Percentiles rank a stretch among this genome's conserved stretches.
phyloP scores from a whole-genome alignment of 352 stramenopile species.

The Pythium apleroticum region DNA sequence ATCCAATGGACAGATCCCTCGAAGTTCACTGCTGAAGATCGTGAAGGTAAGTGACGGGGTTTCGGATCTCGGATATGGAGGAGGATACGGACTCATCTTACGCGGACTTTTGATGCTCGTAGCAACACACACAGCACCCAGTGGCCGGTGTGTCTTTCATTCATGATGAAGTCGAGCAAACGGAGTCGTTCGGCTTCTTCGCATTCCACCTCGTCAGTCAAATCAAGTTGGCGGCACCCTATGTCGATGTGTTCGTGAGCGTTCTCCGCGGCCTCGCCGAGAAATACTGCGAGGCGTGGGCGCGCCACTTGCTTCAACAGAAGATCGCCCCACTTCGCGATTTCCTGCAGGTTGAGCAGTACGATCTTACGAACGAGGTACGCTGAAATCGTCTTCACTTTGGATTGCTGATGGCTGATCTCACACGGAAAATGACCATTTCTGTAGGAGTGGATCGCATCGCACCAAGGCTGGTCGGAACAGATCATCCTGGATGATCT shows the following conservation, averaged over 20 bases:
- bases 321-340: slow-evolving; percentile 70
- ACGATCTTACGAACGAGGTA: slow-evolving; percentile 78
- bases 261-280: slow-evolving; percentile 53
- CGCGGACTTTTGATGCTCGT: neutral
- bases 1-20: slow-evolving; percentile 1
- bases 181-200: slow-evolving; percentile 46
- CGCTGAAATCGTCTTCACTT: neutral
- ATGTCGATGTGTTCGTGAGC: slow-evolving; percentile 51
- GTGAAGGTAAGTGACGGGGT: slow-evolving; percentile 30
- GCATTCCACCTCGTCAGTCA: slow-evolving; percentile 52
- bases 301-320: slow-evolving; percentile 44
- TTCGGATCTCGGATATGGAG: too few species aligned
- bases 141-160: slow-evolving; percentile 41
- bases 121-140: slow-evolving; percentile 21
- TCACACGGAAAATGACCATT: neutral
- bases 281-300: slow-evolving; percentile 74
- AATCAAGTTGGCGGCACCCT: slow-evolving; percentile 40
- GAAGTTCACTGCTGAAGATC: neutral
- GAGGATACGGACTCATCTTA: neutral
- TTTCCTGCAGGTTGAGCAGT: slow-evolving; percentile 65
- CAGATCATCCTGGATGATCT: slow-evolving; percentile 58
- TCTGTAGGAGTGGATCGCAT: slow-evolving; percentile 65
- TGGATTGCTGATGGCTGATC: neutral
- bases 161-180: slow-evolving; percentile 51
- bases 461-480: slow-evolving; percentile 75